phyloP scores from a whole-genome alignment of 768 basidiomycete genomes.

The Kwoniella heveanensis region DNA sequence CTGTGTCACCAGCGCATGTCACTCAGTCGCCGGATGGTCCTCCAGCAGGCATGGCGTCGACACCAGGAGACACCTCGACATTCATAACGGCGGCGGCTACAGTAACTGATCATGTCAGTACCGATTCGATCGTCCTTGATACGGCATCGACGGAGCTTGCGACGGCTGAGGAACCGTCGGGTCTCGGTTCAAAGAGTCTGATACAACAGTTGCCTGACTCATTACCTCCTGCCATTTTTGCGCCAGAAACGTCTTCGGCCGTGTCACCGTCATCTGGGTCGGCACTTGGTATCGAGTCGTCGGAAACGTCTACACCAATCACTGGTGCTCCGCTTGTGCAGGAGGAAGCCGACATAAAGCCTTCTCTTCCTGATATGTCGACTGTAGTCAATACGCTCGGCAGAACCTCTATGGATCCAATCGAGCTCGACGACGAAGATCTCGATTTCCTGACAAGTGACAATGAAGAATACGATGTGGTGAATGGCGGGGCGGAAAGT shows the following conservation, averaged over 20 bases:
- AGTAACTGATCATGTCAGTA: too few relatives aligned
- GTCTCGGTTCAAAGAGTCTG: not conserved
- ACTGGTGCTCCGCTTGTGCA: not conserved
- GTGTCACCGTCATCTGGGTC: not conserved
- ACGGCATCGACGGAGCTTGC: not conserved
- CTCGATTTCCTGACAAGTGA: slow-evolving; percentile 17
- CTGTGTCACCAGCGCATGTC: too few relatives aligned
- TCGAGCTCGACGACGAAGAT: slow-evolving; percentile 20
- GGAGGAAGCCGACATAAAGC: not conserved
- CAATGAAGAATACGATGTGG: not conserved
- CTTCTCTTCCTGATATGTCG: not conserved
- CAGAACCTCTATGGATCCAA: not conserved
- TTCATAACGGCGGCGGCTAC: too few relatives aligned
- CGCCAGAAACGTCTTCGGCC: not conserved
- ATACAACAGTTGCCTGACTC: too few relatives aligned
- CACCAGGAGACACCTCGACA: too few relatives aligned
- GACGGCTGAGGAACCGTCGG: not conserved
- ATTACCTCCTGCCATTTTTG: not conserved
- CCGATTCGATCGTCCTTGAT: not conserved
- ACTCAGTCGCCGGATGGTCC: too few relatives aligned
- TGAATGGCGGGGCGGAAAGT: not conserved
- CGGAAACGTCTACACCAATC: not conserved
- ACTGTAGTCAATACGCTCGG: not conserved
- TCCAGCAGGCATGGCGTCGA: too few relatives aligned
- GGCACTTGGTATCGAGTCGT: not conserved